Evolutionary conservation across 805 yeast species (phyloP).

Genomic region (Barnettozyma sp.): DNA sequence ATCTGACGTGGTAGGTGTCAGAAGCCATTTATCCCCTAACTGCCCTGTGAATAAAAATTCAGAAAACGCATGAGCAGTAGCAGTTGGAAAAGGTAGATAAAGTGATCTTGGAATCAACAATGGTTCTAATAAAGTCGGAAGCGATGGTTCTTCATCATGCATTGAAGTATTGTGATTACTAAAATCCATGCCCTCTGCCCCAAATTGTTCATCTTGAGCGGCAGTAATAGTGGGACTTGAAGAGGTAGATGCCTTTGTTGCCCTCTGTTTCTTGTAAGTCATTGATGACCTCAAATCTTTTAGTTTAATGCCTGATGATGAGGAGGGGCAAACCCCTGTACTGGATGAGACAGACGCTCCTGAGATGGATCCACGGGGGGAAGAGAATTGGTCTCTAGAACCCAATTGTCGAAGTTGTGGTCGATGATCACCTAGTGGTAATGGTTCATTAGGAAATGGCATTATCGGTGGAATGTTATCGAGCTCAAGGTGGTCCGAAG

Average conservation of each 20-base stretch:
- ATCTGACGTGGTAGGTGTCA: slow-evolving; percentile 63
- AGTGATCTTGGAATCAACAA: slow-evolving; percentile 59
- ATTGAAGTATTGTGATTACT: no score
- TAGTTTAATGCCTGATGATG: slow-evolving; percentile 13
- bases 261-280: slow-evolving; percentile 15
- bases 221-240: slow-evolving; percentile 12
- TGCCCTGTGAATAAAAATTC: slow-evolving; percentile 78
- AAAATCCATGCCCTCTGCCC: no score
- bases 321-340: neutral
- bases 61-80: slow-evolving; percentile 55
- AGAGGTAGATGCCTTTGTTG: slow-evolving; percentile 15
- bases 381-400: slow-evolving; percentile 22
- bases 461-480: slow-evolving; percentile 44
- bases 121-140: slow-evolving; percentile 45
- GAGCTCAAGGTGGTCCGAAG: slow-evolving; percentile 22
- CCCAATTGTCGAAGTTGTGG: slow-evolving; percentile 9
- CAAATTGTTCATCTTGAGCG: slow-evolving; percentile 15
- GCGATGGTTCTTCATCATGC: slow-evolving; percentile 17
- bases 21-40: slow-evolving; percentile 67
- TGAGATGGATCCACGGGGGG: slow-evolving; percentile 45
- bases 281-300: slow-evolving; percentile 19
- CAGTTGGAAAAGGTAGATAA: slow-evolving; percentile 59
- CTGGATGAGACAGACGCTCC: slow-evolving; percentile 14
- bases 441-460: slow-evolving; percentile 50
- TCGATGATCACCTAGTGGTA: slow-evolving; percentile 27